A percentile compares a stretch with the other conserved stretches of the same genome.
Evolutionary conservation across 1,284 basidiomycete genomes (phyloP).

Genomic region (Dichomitus squalens): DNA sequence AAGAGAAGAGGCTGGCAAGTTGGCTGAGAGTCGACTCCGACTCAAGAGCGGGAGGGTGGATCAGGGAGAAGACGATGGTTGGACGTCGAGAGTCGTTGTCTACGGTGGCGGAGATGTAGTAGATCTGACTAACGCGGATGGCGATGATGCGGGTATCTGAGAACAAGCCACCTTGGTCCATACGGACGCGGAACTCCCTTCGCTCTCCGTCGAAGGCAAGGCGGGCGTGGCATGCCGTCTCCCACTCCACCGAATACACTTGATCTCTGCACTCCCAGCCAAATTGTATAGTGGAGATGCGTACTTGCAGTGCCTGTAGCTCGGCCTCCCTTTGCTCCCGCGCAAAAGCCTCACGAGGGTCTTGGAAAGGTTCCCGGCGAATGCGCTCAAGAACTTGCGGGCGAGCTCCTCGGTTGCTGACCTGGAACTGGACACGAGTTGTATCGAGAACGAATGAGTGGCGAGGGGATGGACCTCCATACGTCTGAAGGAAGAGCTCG

Average conservation of each 20-base stretch:
- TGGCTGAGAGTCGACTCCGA: slow-evolving; percentile 25
- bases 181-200: slow-evolving; percentile 47
- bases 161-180: slow-evolving; percentile 20
- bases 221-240: slow-evolving; percentile 34
- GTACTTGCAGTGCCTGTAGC: slow-evolving; percentile 33
- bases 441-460: slow-evolving; percentile 31
- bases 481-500: slow-evolving; percentile 46
- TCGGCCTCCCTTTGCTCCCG: slow-evolving; percentile 29
- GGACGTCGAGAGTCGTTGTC: slow-evolving; percentile 27
- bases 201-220: slow-evolving; percentile 46
- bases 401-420: slow-evolving; percentile 36
- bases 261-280: slow-evolving; percentile 58
- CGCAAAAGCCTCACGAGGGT: slow-evolving; percentile 40
- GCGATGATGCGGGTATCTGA: slow-evolving; percentile 38
- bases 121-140: slow-evolving; percentile 49
- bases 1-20: slow-evolving; percentile 29
- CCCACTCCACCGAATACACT: slow-evolving; percentile 60
- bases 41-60: slow-evolving; percentile 50
- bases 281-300: slow-evolving; percentile 44
- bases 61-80: slow-evolving; percentile 44
- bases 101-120: slow-evolving; percentile 38
- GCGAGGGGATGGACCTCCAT: slow-evolving; percentile 34
- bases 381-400: slow-evolving; percentile 45
- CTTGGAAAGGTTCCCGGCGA: slow-evolving; percentile 45
- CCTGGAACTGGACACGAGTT: slow-evolving; percentile 40